Evolutionary conservation across 371 early-diverging fungal species (phyloP).

Genomic region (Entomophthora muscae): DNA sequence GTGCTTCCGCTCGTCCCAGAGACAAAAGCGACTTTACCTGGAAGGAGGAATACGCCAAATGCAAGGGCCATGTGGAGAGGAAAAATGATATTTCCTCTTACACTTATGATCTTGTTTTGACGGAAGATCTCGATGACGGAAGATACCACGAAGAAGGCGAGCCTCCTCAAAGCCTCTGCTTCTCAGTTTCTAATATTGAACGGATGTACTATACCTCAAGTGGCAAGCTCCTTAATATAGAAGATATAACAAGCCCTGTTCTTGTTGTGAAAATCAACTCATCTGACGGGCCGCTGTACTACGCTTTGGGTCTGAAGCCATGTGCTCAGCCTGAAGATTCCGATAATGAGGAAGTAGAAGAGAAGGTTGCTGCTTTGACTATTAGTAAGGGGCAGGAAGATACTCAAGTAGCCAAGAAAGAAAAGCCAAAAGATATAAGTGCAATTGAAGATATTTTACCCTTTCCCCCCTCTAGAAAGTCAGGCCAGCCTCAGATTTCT

Average conservation of each 20-base stretch:
- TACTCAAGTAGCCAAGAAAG: background rate
- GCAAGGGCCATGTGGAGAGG: slow-evolving; percentile 18
- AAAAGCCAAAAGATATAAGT: no score
- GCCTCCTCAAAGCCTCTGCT: slow-evolving; percentile 12
- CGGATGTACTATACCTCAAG: slow-evolving; percentile 49
- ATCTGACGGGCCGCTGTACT: background rate
- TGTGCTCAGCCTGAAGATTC: background rate
- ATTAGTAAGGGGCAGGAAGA: no score
- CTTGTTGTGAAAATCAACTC: slow-evolving; percentile 38
- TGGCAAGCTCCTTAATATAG: slow-evolving; percentile 47
- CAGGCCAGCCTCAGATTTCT: background rate
- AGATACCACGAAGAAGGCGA: slow-evolving; percentile 40
- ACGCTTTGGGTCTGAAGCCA: background rate
- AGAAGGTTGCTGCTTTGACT: background rate
- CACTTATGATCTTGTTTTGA: slow-evolving; percentile 26
- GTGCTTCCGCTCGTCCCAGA: slow-evolving; percentile 32
- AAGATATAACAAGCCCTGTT: slow-evolving; percentile 42
- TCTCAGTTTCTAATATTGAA: slow-evolving; percentile 20
- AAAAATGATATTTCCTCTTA: slow-evolving; percentile 6
- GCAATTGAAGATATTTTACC: background rate
- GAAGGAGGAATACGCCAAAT: slow-evolving; percentile 50
- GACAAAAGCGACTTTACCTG: slow-evolving; percentile 40
- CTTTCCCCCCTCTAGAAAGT: background rate
- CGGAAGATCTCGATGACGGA: slow-evolving; percentile 46
- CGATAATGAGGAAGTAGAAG: slow-evolving; percentile 9